Evolutionary conservation across 73 alveolate genomes (phyloP).

Genomic region (Paramecium octaurelia): DNA sequence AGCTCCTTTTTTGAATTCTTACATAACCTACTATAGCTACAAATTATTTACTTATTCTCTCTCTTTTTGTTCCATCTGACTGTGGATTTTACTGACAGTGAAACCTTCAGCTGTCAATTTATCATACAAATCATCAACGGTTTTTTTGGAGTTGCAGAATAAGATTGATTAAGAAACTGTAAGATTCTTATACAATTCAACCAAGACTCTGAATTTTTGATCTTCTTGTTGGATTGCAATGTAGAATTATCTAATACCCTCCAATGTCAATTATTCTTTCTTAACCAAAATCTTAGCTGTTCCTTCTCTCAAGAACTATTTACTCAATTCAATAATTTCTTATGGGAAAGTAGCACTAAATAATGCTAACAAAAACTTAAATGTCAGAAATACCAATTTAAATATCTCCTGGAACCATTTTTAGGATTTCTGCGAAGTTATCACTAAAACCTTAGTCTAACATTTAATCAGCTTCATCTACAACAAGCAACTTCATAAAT

Average conservation of each 20-base stretch:
- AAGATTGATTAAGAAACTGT: slow-evolving; percentile 88
- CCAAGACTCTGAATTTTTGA: slow-evolving; percentile 81
- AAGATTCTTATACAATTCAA: slow-evolving; percentile 87
- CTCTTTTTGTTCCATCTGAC: slow-evolving; percentile 85
- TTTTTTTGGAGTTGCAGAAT: slow-evolving; percentile 72
- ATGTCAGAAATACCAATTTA: slow-evolving; percentile 50
- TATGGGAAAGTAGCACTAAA: slow-evolving; percentile 91
- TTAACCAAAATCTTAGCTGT: slow-evolving; percentile 84
- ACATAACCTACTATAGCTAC: slow-evolving; percentile 60
- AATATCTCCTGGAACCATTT: slow-evolving; percentile 83
- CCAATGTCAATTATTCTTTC: slow-evolving; percentile 83
- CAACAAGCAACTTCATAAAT: slow-evolving; percentile 78
- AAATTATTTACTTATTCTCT: slow-evolving; percentile 72
- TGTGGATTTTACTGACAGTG: slow-evolving; percentile 87
- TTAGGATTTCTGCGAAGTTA: slow-evolving; percentile 91
- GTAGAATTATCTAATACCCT: slow-evolving; percentile 93
- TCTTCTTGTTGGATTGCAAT: slow-evolving; percentile 89
- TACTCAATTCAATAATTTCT: slow-evolving; percentile 81
- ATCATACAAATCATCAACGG: slow-evolving; percentile 82
- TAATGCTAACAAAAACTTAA: slow-evolving; percentile 50
- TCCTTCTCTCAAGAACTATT: slow-evolving; percentile 79
- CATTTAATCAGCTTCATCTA: slow-evolving; percentile 99
- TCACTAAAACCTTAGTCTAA: slow-evolving; percentile 96
- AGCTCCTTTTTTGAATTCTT: slow-evolving; percentile 92
- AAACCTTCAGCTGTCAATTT: slow-evolving; percentile 76